These are phyloP conservation scores for Lagerstroemia fauriei DNA, from an alignment of 441 rosid genomes.

Conservation along the genomic window DNA sequence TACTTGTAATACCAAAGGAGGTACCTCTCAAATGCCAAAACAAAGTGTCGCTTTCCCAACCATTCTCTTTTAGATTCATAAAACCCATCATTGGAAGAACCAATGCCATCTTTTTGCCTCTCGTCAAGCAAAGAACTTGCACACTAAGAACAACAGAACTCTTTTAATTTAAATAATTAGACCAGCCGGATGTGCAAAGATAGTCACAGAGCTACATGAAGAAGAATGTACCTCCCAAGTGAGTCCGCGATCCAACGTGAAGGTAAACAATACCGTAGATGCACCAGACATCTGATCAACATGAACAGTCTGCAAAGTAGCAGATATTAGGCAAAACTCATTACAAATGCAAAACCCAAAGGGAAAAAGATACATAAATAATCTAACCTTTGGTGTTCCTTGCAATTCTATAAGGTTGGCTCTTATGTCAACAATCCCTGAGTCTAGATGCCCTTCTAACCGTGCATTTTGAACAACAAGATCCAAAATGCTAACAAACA, in stretches of 20 bases:
- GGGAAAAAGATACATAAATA: slow-evolving; percentile 15
- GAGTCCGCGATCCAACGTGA: slow-evolving; percentile 86
- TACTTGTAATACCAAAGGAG: not conserved
- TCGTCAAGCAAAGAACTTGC: slow-evolving; percentile 77
- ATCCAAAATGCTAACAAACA: slow-evolving; percentile 85
- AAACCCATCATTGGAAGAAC: slow-evolving; percentile 82
- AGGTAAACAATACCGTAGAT: slow-evolving; percentile 80
- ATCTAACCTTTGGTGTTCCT: slow-evolving; percentile 80
- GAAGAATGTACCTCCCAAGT: slow-evolving; percentile 77
- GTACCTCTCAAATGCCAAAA: slow-evolving; percentile 95
- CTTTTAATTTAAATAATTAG: not conserved
- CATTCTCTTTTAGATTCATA: slow-evolving; percentile 96
- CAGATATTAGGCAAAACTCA: slow-evolving; percentile 21
- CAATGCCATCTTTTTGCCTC: slow-evolving; percentile 79
- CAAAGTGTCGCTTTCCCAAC: slow-evolving; percentile 88
- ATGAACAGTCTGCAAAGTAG: slow-evolving; percentile 72
- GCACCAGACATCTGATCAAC: slow-evolving; percentile 97
- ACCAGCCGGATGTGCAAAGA: slow-evolving; percentile 22
- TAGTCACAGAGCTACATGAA: slow-evolving; percentile 3
- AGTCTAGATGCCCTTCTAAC: slow-evolving; percentile 87
- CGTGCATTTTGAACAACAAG: slow-evolving; percentile 93
- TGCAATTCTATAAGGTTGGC: slow-evolving; percentile 76
- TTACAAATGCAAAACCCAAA: not conserved
- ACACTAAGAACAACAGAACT: slow-evolving; percentile 40
- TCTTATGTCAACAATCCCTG: slow-evolving; percentile 94